Evolutionary conservation across 345 rosid genomes (phyloP), one percentile per base, ranked within the genome.

Genomic region (Dimocarpus longan): DNA sequence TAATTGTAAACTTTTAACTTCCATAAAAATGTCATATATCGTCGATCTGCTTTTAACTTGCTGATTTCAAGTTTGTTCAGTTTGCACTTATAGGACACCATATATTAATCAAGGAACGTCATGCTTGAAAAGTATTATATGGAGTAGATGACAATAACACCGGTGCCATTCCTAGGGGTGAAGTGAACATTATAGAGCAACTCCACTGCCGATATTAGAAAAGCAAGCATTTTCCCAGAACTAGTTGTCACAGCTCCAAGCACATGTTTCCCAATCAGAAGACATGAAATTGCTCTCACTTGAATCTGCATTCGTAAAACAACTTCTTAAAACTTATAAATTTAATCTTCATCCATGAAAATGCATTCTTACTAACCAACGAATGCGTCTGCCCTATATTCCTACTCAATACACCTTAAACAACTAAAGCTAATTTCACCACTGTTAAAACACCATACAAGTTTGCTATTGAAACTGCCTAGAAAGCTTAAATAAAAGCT

Each of bases 201-300:
- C 86, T 96, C 99, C 4, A 91, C 89, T 39, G 98, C 98, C 8
- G 98, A 98, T 66, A 94, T 84, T 64, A 96, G 87, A 72, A 96
- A 96, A 39, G 98, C 98, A 76, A 96, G 91, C n/a, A 98, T 94
- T 84, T 96, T 96, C 72, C 99, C 99, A 76, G 98, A 93, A 79
- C 98, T 98, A 0, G 98, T 96, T 85, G 98, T 91, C 10, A 98
- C 99, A 75, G 98, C 98, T 76, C 95, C 99, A 56, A 96, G 95
- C 73, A 93, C 97, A 90, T 94, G 98, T 85, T 93, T 91, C 3
- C 99, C 98, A 19, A 79, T 82, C 85, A 91, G 79, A 73, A 94
- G 94, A 0, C 93, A 95, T 16, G 90, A 92, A 74, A 96, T 85
- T 10, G 98, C 86, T 82, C 91, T 86, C 7, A 95, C 92, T 93